A percentile compares a stretch with the other conserved stretches of the same genome.
phyloP scores from a whole-genome alignment of 176 grass and related monocot species.

The Lolium perenne region DNA sequence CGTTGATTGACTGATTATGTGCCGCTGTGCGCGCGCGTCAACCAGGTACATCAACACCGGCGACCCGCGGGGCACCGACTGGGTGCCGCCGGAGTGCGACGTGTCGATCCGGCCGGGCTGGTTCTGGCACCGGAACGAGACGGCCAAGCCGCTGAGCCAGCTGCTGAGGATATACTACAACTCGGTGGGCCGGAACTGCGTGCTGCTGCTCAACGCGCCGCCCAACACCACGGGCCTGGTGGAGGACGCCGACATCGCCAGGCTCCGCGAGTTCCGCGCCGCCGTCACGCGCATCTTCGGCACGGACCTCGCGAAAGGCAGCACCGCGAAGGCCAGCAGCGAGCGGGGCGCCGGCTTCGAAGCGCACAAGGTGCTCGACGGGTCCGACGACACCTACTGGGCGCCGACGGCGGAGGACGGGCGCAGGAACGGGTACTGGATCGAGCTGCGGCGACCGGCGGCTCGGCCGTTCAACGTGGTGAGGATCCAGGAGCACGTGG shows the following conservation, averaged over 20 bases:
- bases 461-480: conserved; percentile 69
- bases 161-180: conserved; percentile 92
- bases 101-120: conserved; percentile 89
- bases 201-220: conserved; percentile 93
- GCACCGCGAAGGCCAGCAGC: conserved; percentile 64
- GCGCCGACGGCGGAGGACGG: conserved; percentile 40
- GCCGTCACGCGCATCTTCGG: conserved; percentile 67
- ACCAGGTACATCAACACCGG: conserved; percentile 86
- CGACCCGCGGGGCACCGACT: conserved; percentile 69
- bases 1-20: background rate
- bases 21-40: background rate
- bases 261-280: conserved; percentile 68
- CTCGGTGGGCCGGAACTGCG: conserved; percentile 91
- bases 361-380: conserved; percentile 71
- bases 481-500: conserved; percentile 77
- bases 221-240: conserved; percentile 78
- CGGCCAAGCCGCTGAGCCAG: conserved; percentile 70
- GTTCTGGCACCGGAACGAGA: conserved; percentile 97
- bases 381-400: conserved; percentile 78
- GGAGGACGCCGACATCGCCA: conserved; percentile 58
- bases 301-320: conserved; percentile 66
- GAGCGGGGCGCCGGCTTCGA: conserved; percentile 64
- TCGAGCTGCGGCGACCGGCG: conserved; percentile 59
- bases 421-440: conserved; percentile 61
- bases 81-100: conserved; percentile 97